These are phyloP conservation scores for Aphanomyces euteiches DNA, from an alignment of 352 stramenopile genomes.

Conservation along the genomic window DNA sequence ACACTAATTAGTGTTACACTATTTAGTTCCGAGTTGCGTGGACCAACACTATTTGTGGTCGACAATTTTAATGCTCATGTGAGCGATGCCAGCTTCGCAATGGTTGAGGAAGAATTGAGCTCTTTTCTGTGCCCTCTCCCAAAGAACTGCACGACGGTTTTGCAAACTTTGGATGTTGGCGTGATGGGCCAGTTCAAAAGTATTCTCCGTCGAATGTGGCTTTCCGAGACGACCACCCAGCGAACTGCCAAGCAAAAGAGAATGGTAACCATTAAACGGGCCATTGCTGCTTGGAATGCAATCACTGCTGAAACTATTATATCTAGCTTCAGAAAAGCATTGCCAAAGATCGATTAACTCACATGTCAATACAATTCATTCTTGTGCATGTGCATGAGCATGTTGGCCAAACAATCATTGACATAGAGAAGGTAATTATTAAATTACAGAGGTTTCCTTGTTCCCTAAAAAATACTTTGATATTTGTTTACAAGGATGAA, in stretches of 20 bases:
- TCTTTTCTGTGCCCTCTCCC: slow-evolving; percentile 1
- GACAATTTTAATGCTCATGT: slow-evolving; percentile 10
- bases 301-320: neutral
- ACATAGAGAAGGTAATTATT: too few species aligned
- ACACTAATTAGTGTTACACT: neutral
- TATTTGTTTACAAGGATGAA: too few species aligned
- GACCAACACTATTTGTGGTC: slow-evolving; percentile 4
- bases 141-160: neutral
- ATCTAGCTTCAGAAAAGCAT: neutral
- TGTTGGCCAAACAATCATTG: too few species aligned
- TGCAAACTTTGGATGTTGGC: slow-evolving; percentile 15
- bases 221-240: neutral
- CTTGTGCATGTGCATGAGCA: too few species aligned
- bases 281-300: neutral
- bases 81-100: too few species aligned
- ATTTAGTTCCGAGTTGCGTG: neutral
- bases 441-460: too few species aligned
- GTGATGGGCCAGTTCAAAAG: slow-evolving; percentile 10
- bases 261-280: neutral
- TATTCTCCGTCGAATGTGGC: neutral
- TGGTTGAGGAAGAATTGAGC: neutral
- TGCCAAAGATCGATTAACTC: neutral
- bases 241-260: neutral
- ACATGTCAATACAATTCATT: too few species aligned
- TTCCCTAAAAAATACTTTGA: too few species aligned